phyloP scores from a whole-genome alignment of 352 stramenopile genomes.

The Poterioochromonas sp. region DNA sequence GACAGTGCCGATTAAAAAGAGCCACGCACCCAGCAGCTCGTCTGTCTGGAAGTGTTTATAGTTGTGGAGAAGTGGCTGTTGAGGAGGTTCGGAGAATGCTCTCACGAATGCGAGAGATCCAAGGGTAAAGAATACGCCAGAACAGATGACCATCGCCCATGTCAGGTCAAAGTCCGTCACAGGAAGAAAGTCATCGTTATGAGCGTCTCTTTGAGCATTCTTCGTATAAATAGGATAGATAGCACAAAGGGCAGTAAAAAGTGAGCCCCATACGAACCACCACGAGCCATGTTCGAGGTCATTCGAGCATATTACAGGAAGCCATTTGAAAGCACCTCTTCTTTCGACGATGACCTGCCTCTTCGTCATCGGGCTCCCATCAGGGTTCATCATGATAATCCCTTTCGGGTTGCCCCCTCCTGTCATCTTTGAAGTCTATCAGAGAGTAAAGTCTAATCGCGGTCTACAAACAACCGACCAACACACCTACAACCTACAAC shows the following conservation, averaged over 20 bases:
- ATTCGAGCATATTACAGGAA: constrained; percentile 13
- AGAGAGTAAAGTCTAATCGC: no score
- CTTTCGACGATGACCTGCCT: neutral
- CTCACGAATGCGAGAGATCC: constrained; percentile 4
- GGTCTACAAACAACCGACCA: no score
- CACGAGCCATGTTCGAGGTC: constrained; percentile 23
- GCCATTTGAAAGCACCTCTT: constrained; percentile 13
- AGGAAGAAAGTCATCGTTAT: neutral
- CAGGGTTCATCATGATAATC: neutral
- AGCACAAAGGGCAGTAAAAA: neutral
- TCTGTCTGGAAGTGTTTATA: constrained; percentile 23
- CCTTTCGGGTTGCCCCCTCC: neutral
- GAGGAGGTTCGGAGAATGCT: constrained; percentile 9
- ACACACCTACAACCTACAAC: no score
- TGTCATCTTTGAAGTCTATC: neutral
- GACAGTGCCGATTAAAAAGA: constrained; percentile 5
- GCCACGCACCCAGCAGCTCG: constrained; percentile 21
- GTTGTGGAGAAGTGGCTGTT: neutral
- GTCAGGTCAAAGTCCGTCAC: neutral
- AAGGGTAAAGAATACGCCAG: constrained; percentile 21
- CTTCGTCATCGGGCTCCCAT: neutral
- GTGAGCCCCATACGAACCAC: constrained; percentile 12
- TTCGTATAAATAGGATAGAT: neutral
- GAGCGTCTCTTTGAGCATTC: neutral
- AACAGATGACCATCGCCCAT: constrained; percentile 2